Percentiles rank a stretch among this genome's conserved stretches.
Conservation (phyloP, 2,329 filamentous ascomycete species). For the Pseudogymnoascus sp. region DNA sequence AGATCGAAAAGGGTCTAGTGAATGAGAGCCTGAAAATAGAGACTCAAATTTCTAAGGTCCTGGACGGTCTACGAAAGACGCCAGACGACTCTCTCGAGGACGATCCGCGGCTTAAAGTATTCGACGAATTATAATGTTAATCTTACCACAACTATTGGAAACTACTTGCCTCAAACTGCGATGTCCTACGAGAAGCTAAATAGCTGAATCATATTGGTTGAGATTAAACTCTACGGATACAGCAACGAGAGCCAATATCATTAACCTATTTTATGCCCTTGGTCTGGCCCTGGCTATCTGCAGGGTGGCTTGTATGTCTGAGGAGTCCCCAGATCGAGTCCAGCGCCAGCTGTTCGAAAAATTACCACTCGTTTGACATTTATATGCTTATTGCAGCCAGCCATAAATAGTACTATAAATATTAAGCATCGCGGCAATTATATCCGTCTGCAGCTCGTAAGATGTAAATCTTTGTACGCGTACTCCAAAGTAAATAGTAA, state of each 20-base stretch:
- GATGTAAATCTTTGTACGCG: neutral
- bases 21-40: slow-evolving; percentile 29
- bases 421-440: neutral
- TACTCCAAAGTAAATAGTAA: neutral
- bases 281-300: neutral
- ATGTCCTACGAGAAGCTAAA: neutral
- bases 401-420: neutral
- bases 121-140: slow-evolving; percentile 27
- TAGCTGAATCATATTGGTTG: neutral
- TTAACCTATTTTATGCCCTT: neutral
- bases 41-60: slow-evolving; percentile 47
- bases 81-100: slow-evolving; percentile 17
- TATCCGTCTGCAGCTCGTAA: neutral
- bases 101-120: slow-evolving; percentile 25
- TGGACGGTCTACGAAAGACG: slow-evolving; percentile 39
- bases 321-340: neutral
- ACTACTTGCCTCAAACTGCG: neutral
- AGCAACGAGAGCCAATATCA: slow-evolving; percentile 1
- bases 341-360: neutral
- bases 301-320: neutral
- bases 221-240: neutral
- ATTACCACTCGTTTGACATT: neutral
- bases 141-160: neutral
- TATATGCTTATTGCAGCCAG: neutral
- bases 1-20: slow-evolving; percentile 15